Evolutionary conservation across 257 asterid genomes (phyloP), one percentile per base, ranked within the genome.

Genomic region (Solanum gracilifrons): DNA sequence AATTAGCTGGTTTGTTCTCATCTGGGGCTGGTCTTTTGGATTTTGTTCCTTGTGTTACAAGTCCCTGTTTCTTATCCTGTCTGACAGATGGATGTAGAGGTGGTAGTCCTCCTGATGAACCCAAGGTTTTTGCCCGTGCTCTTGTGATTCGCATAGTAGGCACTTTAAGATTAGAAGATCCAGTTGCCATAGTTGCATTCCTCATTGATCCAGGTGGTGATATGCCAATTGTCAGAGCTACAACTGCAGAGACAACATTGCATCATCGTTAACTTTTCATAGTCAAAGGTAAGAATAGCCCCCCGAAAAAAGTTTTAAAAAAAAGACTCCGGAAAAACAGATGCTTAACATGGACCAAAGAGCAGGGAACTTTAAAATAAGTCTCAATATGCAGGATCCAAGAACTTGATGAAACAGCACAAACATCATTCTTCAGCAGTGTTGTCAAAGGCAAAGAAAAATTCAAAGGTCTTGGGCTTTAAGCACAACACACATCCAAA

Each of bases 41-140:
- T 91, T 89, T 91, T 88, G 92, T 87, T 88, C 90, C 91, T 75
- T 76, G 87, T 69, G 93, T 86, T 88, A 89, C 91, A 66, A 68
- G 88, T 76, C 89, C 92, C 87, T 55, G 90, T 89, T 92, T 95
- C 82, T 76, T 92, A 51, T 86, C 91, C 79, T 90, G 96, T 85
- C 91, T 93, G 76, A 87, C 77, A 33, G 95, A 89, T 76, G 98
- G 98, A 75, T 93, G 66, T 68, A 92, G 86, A 39, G 98, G 98
- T 15, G 97, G 99, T 89, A 95, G 91, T 86, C 92, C 96, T 88
- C 89, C 92, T 87, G 95, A 90, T 43, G 92, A 77, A 85, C 94
- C 92, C 60, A 94, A 76, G 83, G 92, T 87, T 93, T 93, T 95
- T 62, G 98, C 94, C 87, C 96, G 92, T 79, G 99, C 92, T 91